Evolutionary conservation across 1,284 basidiomycete genomes (phyloP).

Genomic region (Ustilago cynodontis): DNA sequence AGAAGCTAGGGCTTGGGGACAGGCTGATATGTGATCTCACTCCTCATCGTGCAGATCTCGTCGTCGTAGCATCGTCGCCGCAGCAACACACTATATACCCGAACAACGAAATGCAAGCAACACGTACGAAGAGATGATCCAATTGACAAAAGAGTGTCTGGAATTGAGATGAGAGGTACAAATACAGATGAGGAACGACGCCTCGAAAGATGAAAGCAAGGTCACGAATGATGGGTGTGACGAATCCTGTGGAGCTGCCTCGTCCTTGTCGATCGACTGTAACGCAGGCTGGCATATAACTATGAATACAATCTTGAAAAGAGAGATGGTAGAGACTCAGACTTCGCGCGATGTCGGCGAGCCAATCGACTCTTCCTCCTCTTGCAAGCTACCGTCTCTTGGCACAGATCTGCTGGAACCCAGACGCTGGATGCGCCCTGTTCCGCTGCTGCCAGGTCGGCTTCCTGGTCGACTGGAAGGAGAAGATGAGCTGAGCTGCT

Average conservation of each 20-base stretch:
- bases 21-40: constrained; percentile 43
- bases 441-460: constrained; percentile 43
- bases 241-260: not conserved
- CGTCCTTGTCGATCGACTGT: not conserved
- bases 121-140: not conserved
- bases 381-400: constrained; percentile 27
- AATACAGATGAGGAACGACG: constrained; percentile 28
- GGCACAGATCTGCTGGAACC: constrained; percentile 43
- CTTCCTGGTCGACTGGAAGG: constrained; percentile 20
- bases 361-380: constrained; percentile 28
- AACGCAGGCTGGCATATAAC: not conserved
- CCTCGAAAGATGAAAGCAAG: constrained; percentile 6
- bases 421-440: constrained; percentile 34
- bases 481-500: constrained; percentile 6
- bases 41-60: not conserved
- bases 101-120: not conserved
- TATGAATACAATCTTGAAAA: constrained; percentile 26
- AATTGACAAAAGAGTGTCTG: not conserved
- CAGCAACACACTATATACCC: constrained; percentile 9
- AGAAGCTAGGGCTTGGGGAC: constrained; percentile 50
- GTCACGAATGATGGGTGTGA: not conserved
- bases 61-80: constrained; percentile 3
- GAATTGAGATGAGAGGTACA: constrained; percentile 16
- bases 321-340: not conserved
- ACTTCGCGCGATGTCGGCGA: constrained; percentile 11